Evolutionary conservation across 305 asterid species (phyloP).

Genomic region (Solanum hybrid): DNA sequence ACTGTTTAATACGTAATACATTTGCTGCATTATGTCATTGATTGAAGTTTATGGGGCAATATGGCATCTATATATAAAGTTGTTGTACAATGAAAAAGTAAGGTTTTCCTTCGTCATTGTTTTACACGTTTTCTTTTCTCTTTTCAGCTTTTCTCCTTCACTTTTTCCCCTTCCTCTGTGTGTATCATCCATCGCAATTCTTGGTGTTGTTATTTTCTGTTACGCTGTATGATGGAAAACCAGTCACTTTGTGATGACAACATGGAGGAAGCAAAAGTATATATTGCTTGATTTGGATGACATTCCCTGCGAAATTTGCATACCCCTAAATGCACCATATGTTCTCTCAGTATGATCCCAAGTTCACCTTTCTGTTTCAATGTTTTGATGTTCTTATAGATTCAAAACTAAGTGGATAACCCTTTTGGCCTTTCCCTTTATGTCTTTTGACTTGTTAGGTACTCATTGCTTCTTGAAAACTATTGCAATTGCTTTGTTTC

Average conservation of each 20-base stretch:
- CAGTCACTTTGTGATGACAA: background rate
- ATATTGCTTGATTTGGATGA: constrained; percentile 59
- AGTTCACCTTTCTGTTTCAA: background rate
- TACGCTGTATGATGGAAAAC: constrained; percentile 5
- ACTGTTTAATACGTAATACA: background rate
- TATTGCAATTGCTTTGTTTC: background rate
- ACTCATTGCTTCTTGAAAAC: background rate
- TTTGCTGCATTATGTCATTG: background rate
- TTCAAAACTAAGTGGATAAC: background rate
- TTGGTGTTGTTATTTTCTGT: background rate
- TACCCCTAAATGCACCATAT: constrained; percentile 64
- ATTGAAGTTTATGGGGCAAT: background rate
- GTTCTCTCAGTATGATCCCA: background rate
- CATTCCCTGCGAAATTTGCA: constrained; percentile 30
- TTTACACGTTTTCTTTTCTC: background rate
- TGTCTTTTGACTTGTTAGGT: background rate
- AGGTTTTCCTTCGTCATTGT: background rate
- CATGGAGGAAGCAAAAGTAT: constrained; percentile 40
- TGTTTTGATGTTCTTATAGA: background rate
- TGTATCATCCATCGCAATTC: background rate
- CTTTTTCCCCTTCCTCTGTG: background rate
- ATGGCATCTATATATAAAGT: background rate
- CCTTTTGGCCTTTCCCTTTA: background rate
- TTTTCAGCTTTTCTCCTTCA: background rate
- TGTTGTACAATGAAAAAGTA: background rate